A percentile compares a stretch with the other conserved stretches of the same genome.
These are phyloP conservation scores for Actinomortierella ambigua DNA, from an alignment of 371 early-diverging fungal species.

Conservation along the genomic window DNA sequence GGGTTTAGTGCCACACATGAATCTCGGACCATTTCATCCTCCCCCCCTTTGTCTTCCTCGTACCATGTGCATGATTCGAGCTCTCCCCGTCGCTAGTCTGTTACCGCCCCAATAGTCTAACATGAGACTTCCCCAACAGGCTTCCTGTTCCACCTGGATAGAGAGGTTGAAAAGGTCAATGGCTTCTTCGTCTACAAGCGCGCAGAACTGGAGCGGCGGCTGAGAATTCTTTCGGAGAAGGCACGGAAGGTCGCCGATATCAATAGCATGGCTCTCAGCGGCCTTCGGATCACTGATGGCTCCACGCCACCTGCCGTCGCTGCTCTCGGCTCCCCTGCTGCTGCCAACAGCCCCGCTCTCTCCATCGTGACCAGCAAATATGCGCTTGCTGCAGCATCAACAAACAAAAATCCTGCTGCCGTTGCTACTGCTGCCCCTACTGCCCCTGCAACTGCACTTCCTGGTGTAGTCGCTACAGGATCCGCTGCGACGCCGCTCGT, in stretches of 20 bases:
- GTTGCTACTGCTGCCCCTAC: too few relatives aligned
- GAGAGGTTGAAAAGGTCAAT: constrained; percentile 74
- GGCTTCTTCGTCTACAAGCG: constrained; percentile 66
- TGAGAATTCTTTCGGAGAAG: constrained; percentile 67
- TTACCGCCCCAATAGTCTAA: background rate
- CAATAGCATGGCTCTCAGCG: constrained; percentile 1
- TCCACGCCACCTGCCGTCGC: background rate
- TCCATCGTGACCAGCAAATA: background rate
- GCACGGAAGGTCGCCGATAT: constrained; percentile 29
- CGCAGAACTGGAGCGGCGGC: constrained; percentile 61
- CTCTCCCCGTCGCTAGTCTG: background rate
- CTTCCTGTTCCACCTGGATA: constrained; percentile 66
- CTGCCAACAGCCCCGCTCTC: background rate
- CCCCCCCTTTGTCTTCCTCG: background rate
- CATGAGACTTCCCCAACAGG: constrained; percentile 34
- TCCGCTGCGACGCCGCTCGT: constrained; percentile 6
- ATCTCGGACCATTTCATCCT: constrained; percentile 1
- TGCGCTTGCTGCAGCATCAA: too few relatives aligned
- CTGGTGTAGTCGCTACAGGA: too few relatives aligned
- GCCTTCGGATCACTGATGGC: background rate
- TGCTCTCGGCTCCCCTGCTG: constrained; percentile 3
- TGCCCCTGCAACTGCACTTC: too few relatives aligned
- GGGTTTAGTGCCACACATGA: background rate
- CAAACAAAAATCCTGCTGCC: background rate
- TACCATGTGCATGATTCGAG: constrained; percentile 5